Evolutionary conservation across 495 filamentous ascomycete genomes (phyloP).

Genomic region (Beverwykella pulmonaria): DNA sequence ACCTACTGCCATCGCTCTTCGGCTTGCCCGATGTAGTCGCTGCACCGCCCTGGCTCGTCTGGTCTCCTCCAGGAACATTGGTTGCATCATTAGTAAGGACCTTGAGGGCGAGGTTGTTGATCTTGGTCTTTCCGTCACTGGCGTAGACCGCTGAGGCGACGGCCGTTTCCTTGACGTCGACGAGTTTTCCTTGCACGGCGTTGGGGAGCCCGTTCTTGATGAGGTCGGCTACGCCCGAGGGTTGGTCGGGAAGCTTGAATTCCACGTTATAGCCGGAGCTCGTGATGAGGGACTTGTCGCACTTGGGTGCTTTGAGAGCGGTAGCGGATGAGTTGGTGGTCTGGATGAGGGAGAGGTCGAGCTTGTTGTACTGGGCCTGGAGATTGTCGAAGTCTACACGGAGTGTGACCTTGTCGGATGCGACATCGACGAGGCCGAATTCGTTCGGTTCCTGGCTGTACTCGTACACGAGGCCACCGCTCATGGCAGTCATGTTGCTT

Average conservation of each 20-base stretch:
- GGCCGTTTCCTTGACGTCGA: conserved; percentile 57
- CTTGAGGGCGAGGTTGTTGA: conserved; percentile 59
- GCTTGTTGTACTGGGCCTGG: conserved; percentile 68
- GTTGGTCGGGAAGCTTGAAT: conserved; percentile 70
- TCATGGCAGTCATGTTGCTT: conserved; percentile 76
- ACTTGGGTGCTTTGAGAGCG: conserved; percentile 57
- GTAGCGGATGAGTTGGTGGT: conserved; percentile 58
- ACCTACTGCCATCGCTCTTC: conserved; percentile 25
- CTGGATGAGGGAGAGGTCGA: conserved; percentile 68
- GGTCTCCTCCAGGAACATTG: conserved; percentile 57
- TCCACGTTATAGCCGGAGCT: conserved; percentile 64
- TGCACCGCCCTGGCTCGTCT: conserved; percentile 32
- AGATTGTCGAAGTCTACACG: conserved; percentile 76
- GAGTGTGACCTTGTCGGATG: conserved; percentile 65
- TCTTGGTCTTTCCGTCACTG: conserved; percentile 52
- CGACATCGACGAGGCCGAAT: conserved; percentile 76
- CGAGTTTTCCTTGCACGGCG: conserved; percentile 59
- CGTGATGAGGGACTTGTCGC: conserved; percentile 64
- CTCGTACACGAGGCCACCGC: conserved; percentile 88
- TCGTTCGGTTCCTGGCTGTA: conserved; percentile 72
- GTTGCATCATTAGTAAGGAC: conserved; percentile 54
- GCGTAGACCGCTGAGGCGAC: conserved; percentile 60
- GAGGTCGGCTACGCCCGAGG: conserved; percentile 55
- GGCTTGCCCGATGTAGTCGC: conserved; percentile 8
- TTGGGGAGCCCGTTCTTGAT: conserved; percentile 62